These are phyloP conservation scores for Chlamydomonas schloesseri DNA, from an alignment of 139 green algal genomes.

Conservation along the genomic window DNA sequence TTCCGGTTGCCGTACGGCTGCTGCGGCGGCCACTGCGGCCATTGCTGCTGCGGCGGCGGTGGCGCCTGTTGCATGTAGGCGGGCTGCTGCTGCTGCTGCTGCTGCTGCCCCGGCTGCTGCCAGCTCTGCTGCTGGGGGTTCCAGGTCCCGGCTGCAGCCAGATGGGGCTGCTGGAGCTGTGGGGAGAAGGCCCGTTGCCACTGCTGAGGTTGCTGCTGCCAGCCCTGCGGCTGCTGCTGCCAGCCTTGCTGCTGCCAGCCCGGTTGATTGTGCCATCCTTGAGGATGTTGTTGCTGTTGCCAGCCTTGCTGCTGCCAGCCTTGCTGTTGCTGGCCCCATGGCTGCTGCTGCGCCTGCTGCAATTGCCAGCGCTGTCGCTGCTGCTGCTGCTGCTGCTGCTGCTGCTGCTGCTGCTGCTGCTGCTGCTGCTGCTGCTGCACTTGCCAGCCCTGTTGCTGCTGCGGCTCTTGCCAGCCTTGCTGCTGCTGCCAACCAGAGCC, in stretches of 20 bases:
- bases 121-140: no score
- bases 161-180: no score
- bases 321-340: not conserved
- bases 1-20: not conserved
- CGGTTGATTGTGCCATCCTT: no score
- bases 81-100: not conserved
- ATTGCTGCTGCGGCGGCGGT: not conserved
- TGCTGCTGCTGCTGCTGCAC: not conserved
- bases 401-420: not conserved
- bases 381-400: not conserved
- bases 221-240: not conserved
- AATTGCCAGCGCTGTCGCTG: not conserved
- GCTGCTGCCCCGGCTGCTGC: not conserved
- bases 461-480: not conserved
- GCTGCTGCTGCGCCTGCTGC: not conserved
- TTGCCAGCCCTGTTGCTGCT: not conserved
- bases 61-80: not conserved
- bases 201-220: not conserved
- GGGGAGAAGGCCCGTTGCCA: no score
- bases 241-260: not conserved
- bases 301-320: not conserved
- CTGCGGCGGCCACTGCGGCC: slow-evolving; percentile 4
- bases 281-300: not conserved
- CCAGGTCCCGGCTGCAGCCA: no score
- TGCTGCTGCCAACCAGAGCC: not conserved